Base-by-base conservation (phyloP, 148 eudicot genomes). In the Chenopodium berlandieri region DNA sequence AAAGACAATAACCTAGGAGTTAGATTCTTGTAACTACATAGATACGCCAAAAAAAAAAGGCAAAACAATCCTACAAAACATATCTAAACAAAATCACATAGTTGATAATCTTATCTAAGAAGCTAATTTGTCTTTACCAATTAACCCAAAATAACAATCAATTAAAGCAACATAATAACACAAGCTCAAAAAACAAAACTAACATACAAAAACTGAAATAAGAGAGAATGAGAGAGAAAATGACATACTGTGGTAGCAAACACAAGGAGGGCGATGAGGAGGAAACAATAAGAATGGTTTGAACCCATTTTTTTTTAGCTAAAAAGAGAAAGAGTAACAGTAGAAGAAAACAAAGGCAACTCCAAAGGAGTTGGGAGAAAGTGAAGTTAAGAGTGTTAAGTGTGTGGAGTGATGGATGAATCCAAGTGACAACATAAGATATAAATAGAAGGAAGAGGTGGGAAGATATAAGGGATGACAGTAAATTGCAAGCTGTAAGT, bases 401-500 rank as follows among this genome's bases (percentile, higher is more conserved):
- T 47, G 62, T 14, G 17, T 34, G 75, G 63, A 79, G 70, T 66
- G 62, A 11, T 27, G 17, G 30, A 74, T 65, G 73, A 65, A 32
- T 20, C 75, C 34, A 77, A 68, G 27, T 27, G 34, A 66, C 9
- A 52, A 23, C 23, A 10, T 0, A 22, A 11, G 16, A 34, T 84
- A 84, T 84, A 80, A 80, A 84, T 84, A 80, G 77, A 80, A 23
- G 58, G 77, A 80, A 23, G 56, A 72, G 44, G 8, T 75, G 46
- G 71, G 47, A 20, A 11, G 31, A 13, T 37, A 40, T 44, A 75
- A 68, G 12, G 56, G 71, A 44, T 76, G 80, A 76, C 86, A 80
- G 81, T 80, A 80, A 80, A 76, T 80, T 84, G 86, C 86, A 76
- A 80, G 83, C 81, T 84, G 86, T 80, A 12, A 31, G 75, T 75